A percentile compares a stretch with the other conserved stretches of the same genome.
phyloP scores from a whole-genome alignment of 2,329 filamentous ascomycete species.

The Pseudogymnoascus sp. region DNA sequence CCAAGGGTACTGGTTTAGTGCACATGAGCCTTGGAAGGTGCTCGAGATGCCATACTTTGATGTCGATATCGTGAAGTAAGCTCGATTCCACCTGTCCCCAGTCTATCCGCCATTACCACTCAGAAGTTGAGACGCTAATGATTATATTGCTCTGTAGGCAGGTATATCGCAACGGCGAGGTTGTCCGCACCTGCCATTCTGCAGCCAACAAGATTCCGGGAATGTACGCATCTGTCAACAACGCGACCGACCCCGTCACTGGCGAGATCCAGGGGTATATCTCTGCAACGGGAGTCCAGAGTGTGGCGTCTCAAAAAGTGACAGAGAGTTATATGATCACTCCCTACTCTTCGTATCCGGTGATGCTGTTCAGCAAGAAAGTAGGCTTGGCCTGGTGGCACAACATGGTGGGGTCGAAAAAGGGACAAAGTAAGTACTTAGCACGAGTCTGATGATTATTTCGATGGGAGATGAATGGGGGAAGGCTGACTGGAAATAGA shows the following conservation, averaged over 20 bases:
- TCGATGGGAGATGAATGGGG: not conserved
- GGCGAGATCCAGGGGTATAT: constrained; percentile 37
- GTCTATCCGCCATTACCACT: not conserved
- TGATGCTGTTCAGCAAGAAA: constrained; percentile 32
- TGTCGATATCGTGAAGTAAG: constrained; percentile 35
- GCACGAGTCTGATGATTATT: not conserved
- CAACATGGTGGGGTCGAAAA: constrained; percentile 38
- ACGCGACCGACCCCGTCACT: constrained; percentile 34
- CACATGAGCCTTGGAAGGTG: constrained; percentile 39
- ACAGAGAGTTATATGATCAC: constrained; percentile 39
- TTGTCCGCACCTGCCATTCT: constrained; percentile 39
- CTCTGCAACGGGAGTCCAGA: constrained; percentile 37
- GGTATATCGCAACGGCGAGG: constrained; percentile 36
- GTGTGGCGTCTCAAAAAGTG: constrained; percentile 35
- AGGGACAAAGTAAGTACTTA: constrained; percentile 37
- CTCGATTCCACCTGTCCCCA: not conserved
- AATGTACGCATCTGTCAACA: constrained; percentile 40
- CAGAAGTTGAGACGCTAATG: not conserved
- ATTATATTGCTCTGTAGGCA: constrained; percentile 25
- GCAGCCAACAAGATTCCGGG: constrained; percentile 34
- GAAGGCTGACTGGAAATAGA: constrained; percentile 24
- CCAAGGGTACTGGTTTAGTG: constrained; percentile 29
- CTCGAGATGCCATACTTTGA: constrained; percentile 40
- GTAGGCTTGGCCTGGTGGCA: constrained; percentile 40
- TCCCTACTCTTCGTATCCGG: constrained; percentile 27